Percentiles rank a stretch among this genome's conserved stretches.
These are phyloP conservation scores for Paralagenidium karlingii DNA, from an alignment of 352 stramenopile species.

Conservation along the genomic window DNA sequence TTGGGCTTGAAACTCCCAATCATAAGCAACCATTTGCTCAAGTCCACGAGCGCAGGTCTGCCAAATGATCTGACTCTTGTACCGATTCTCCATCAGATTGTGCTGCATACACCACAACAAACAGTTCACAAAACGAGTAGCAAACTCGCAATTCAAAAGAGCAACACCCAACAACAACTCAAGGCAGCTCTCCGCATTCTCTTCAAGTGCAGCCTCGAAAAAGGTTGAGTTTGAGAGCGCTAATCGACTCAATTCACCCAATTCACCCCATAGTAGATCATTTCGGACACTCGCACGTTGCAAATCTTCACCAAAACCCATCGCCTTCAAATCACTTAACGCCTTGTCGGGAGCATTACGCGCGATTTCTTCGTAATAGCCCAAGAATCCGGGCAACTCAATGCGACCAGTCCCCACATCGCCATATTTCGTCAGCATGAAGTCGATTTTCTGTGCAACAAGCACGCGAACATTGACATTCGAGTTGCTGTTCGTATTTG, in stretches of 20 bases:
- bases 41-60: constrained; percentile 54
- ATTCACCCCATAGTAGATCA: constrained; percentile 21
- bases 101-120: constrained; percentile 70
- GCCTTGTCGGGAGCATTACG: constrained; percentile 65
- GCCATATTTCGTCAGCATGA: constrained; percentile 62
- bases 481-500: no score
- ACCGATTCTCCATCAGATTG: constrained; percentile 71
- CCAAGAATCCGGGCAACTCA: constrained; percentile 63
- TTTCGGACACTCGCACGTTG: constrained; percentile 30
- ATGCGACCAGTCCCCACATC: constrained; percentile 23
- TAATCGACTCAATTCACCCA: constrained; percentile 44
- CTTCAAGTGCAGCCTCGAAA: constrained; percentile 75
- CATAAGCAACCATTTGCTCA: constrained; percentile 45
- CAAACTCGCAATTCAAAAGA: constrained; percentile 48
- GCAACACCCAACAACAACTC: constrained; percentile 59
- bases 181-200: constrained; percentile 70
- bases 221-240: constrained; percentile 72
- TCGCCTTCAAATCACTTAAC: constrained; percentile 60
- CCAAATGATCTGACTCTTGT: constrained; percentile 77
- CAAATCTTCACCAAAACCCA: constrained; percentile 74
- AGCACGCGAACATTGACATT: no score
- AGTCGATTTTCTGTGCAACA: constrained; percentile 48
- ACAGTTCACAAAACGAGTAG: constrained; percentile 41
- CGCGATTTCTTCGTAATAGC: constrained; percentile 73
- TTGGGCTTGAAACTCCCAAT: constrained; percentile 38